Base-by-base conservation (phyloP, 1,139 yeast genomes). In the Sugiyamaella neomexicana region DNA sequence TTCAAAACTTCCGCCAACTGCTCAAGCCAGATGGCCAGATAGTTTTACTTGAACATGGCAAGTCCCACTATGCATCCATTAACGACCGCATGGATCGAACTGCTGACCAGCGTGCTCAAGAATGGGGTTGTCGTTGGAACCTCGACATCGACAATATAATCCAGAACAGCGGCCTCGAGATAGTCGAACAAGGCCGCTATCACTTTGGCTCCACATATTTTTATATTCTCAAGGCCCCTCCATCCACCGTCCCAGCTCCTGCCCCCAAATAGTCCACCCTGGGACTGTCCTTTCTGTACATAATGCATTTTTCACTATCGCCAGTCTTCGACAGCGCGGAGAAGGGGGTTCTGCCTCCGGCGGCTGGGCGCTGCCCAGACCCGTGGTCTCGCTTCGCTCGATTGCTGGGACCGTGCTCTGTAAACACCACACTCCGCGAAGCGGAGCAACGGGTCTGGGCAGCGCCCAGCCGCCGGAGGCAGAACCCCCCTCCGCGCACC, bases 101-200 rank as follows among this genome's bases (percentile, higher is more conserved):
- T 61, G 91, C 97, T 6, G 90, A 83, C 55, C 80, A 82, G 62
- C 85, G 97, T 72, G 82, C 91, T 75, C 80, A 86, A 60, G 84
- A 86, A 10, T 93, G 98, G 98, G 98, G 97, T 2, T 93, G 99
- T 72, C 77, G 98, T 66, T 93, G 98, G 97, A 93, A 93, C 66
- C 75, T 93, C 60, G 98, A 93, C 67, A 89, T 93, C 62, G 95
- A 90, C 34, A 93, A 85, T 63, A 77, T 93, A 52, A 78, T 93
- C 31, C 91, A 87, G 65, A 83, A 82, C 58, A 85, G 96, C 12
- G 97, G 96, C 0, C 76, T 93, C 58, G 95, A 88, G 62, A 79
- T 93, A 41, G 88, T 91, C 1, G 83, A 82, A 61, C 90, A 88
- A 63, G 82, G 82, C 61, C 76, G 96, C 62, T 85, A 83, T 25